phyloP scores from a whole-genome alignment of 176 grass and related monocot species.

The Eleusine indica region DNA sequence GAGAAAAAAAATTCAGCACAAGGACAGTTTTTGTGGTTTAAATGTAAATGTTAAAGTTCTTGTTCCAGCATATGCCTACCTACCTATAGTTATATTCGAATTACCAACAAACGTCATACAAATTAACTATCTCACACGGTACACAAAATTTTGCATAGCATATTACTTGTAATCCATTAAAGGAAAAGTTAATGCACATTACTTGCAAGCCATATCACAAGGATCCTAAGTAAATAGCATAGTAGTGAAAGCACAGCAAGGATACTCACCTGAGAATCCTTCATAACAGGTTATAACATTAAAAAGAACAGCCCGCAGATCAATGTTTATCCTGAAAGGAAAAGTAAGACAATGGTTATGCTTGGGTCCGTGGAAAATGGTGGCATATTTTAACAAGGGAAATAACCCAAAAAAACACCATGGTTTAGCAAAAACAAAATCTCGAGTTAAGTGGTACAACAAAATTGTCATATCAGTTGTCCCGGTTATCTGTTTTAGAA shows the following conservation, averaged over 20 bases:
- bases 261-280: constrained; percentile 56
- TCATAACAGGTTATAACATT: constrained; percentile 55
- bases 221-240: not conserved
- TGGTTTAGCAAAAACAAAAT: not conserved
- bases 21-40: not conserved
- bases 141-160: not conserved
- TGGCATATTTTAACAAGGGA: not conserved
- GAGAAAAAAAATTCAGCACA: not conserved
- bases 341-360: constrained; percentile 28
- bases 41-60: constrained; percentile 10
- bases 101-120: constrained; percentile 2
- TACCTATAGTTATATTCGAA: not conserved
- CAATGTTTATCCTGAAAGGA: constrained; percentile 16
- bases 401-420: not conserved
- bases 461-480: constrained; percentile 16
- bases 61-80: not conserved
- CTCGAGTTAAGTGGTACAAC: not conserved
- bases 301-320: constrained; percentile 15
- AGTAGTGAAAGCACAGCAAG: constrained; percentile 12
- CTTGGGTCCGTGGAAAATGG: not conserved
- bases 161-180: constrained; percentile 16
- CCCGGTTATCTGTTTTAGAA: not conserved
- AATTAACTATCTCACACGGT: constrained; percentile 15
- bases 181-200: not conserved
- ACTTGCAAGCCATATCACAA: constrained; percentile 10